Conservation (phyloP, 23 red algal genomes). For the Gracilaria vermiculophylla region DNA sequence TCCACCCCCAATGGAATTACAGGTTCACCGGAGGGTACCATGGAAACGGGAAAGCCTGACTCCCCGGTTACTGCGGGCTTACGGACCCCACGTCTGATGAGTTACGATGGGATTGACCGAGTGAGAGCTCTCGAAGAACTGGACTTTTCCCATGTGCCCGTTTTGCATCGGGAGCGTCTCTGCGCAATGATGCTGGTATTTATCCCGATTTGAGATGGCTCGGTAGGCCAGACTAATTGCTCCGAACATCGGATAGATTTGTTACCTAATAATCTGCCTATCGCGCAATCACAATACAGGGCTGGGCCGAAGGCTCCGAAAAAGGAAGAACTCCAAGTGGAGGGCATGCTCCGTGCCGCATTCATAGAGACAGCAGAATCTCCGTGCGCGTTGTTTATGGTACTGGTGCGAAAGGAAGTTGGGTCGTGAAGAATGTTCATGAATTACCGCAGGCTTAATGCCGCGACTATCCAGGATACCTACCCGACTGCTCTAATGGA, state of each 20-base stretch:
- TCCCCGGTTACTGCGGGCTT: no score
- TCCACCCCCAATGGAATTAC: no score
- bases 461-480: not conserved
- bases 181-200: not conserved
- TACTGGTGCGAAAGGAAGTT: not conserved
- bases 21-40: no score
- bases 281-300: not conserved
- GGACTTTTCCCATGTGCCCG: not conserved
- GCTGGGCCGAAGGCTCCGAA: not conserved
- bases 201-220: not conserved
- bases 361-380: not conserved
- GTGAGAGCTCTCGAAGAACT: not conserved
- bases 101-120: not conserved
- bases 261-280: not conserved
- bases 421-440: not conserved
- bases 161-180: not conserved
- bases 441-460: not conserved
- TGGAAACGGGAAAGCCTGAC: no score
- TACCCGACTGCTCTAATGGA: not conserved
- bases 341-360: not conserved
- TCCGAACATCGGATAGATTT: not conserved
- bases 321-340: not conserved
- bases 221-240: not conserved
- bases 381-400: not conserved
- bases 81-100: no score